Percentiles rank a stretch among this genome's conserved stretches.
Evolutionary conservation across 2,329 filamentous ascomycete genomes (phyloP).

Genomic region (Corynespora cassiicola): DNA sequence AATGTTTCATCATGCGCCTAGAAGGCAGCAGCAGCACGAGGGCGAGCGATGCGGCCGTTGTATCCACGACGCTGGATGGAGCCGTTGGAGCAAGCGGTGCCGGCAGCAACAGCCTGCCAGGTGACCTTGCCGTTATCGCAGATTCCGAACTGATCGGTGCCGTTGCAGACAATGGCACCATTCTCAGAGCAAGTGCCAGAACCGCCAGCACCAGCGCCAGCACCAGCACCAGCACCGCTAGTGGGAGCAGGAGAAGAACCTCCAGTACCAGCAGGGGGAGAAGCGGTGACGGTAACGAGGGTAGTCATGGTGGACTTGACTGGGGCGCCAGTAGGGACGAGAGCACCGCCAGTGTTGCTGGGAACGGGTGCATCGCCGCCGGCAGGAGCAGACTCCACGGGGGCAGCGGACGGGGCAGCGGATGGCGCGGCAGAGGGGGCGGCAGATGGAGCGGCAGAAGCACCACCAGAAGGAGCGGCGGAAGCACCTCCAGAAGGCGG

Average conservation of each 20-base stretch:
- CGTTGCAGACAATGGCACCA: conserved; percentile 50
- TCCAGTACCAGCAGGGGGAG: conserved; percentile 19
- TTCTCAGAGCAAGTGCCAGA: conserved; percentile 38
- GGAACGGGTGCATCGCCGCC: conserved; percentile 7
- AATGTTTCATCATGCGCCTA: conserved; percentile 7
- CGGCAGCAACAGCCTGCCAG: conserved; percentile 50
- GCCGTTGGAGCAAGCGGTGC: conserved; percentile 52
- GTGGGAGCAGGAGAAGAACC: conserved; percentile 17
- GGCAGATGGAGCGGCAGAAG: conserved; percentile 6
- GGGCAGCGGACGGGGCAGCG: conserved; percentile 2
- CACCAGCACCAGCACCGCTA: conserved; percentile 11
- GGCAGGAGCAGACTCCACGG: conserved; percentile 3
- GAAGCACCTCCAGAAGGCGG: conserved; percentile 5
- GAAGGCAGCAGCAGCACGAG: conserved; percentile 15
- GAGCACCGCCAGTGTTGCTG: conserved; percentile 16
- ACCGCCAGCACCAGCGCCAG: conserved; percentile 9
- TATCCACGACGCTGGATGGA: conserved; percentile 43
- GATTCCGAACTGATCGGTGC: conserved; percentile 48
- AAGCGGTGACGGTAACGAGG: conserved; percentile 17
- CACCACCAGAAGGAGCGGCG: conserved; percentile 1
- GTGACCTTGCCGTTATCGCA: conserved; percentile 51
- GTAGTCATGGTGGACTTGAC: conserved; percentile 18
- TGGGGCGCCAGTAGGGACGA: conserved; percentile 16
- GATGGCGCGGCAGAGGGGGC: conserved; percentile 7
- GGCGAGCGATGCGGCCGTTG: conserved; percentile 38